Evolutionary conservation across 352 stramenopile species (phyloP).

Genomic region (Lagenidium giganteum): DNA sequence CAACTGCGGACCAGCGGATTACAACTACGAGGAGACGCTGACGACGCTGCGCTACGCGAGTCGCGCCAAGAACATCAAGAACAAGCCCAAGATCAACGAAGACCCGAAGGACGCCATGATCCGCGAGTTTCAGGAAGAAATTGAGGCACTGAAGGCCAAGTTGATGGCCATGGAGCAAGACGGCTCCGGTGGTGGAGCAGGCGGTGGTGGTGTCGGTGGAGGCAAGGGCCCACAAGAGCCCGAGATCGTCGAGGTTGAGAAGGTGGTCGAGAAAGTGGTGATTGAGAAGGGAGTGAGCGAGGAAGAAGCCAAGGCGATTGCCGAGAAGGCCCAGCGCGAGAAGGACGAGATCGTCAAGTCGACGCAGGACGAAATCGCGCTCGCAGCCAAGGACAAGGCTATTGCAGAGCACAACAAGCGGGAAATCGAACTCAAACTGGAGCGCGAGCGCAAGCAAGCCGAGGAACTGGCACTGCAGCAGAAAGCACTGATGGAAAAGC

Average conservation of each 20-base stretch:
- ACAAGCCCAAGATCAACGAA: constrained; percentile 98
- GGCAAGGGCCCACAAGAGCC: constrained; percentile 1
- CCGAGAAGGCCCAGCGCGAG: constrained; percentile 65
- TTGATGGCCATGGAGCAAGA: constrained; percentile 51
- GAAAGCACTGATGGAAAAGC: constrained; percentile 77
- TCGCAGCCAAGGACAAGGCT: constrained; percentile 75
- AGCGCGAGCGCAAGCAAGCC: constrained; percentile 80
- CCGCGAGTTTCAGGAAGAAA: constrained; percentile 96
- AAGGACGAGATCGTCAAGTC: constrained; percentile 73
- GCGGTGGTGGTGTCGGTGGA: not conserved
- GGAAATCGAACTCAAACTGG: constrained; percentile 79
- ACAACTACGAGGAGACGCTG: constrained; percentile 96
- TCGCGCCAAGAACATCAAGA: constrained; percentile 99
- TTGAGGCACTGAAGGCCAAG: constrained; percentile 90
- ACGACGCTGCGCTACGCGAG: constrained; percentile 95
- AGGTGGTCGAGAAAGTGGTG: constrained; percentile 80
- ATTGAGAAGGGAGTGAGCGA: constrained; percentile 82
- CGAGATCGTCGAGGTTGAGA: constrained; percentile 74
- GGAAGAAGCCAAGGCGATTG: constrained; percentile 66
- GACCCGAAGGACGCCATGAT: constrained; percentile 98
- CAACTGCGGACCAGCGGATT: constrained; percentile 96
- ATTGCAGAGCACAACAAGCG: constrained; percentile 85
- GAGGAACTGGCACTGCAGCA: constrained; percentile 67
- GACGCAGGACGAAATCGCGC: constrained; percentile 59
- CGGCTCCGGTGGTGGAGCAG: constrained; percentile 6